phyloP scores from a whole-genome alignment of 2,329 filamentous ascomycete species.

The Talaromyces sp. region DNA sequence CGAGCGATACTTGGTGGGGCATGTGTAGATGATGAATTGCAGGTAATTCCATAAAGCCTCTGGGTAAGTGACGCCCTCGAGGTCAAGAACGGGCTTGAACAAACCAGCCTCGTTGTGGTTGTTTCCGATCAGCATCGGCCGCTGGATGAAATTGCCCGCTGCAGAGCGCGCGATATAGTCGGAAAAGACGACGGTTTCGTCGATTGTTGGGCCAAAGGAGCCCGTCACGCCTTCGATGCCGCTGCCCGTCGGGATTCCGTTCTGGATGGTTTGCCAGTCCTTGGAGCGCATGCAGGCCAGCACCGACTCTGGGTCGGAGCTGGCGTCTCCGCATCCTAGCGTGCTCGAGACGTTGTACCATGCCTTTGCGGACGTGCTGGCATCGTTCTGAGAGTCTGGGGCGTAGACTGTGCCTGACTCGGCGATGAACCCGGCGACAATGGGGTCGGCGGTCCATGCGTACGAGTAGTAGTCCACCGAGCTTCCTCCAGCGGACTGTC shows the following conservation, averaged over 20 bases:
- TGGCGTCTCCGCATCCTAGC: conserved; percentile 1
- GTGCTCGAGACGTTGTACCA: conserved; percentile 3
- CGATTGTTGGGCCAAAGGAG: conserved; percentile 2
- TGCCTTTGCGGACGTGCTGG: background rate
- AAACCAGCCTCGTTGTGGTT: conserved; percentile 4
- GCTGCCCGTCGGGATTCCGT: background rate
- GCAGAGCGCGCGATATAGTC: conserved; percentile 1
- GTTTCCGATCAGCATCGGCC: conserved; percentile 1
- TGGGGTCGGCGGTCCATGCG: conserved; percentile 6
- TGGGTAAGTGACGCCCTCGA: background rate
- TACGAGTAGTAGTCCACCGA: conserved; percentile 3
- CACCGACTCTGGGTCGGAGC: background rate
- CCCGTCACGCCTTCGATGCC: background rate
- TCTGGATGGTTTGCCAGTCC: background rate
- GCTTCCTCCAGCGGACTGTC: conserved; percentile 57
- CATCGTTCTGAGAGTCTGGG: background rate
- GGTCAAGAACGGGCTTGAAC: background rate
- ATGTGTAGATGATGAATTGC: conserved; percentile 1
- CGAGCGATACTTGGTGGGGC: conserved; percentile 1
- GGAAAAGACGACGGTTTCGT: conserved; percentile 1
- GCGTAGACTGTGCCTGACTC: conserved; percentile 3
- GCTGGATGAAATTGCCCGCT: conserved; percentile 1
- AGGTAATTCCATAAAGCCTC: conserved; percentile 5
- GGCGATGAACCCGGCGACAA: conserved; percentile 4
- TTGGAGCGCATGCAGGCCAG: conserved; percentile 5